Evolutionary conservation across 805 yeast species (phyloP).

Genomic region (Sugiyamaella smithiae): DNA sequence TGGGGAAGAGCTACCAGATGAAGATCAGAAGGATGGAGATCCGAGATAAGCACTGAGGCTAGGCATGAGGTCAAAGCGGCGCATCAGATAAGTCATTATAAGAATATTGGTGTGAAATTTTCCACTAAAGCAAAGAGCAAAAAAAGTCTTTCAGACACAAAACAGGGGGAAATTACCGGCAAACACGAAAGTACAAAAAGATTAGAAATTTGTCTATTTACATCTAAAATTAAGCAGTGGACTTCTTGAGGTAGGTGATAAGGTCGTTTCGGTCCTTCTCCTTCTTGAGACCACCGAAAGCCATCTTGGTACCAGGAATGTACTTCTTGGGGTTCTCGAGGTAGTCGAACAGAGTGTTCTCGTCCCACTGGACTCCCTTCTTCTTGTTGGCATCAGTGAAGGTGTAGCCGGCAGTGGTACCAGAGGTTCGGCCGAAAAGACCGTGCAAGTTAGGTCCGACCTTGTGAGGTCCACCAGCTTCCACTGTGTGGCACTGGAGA

Average conservation of each 20-base stretch:
- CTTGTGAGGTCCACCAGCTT: conserved; percentile 94
- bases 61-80: too few species aligned
- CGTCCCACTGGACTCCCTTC: conserved; percentile 86
- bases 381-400: conserved; percentile 98
- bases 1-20: too few species aligned
- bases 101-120: background rate
- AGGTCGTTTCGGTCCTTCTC: conserved; percentile 98
- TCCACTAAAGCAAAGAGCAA: background rate
- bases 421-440: conserved; percentile 87
- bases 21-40: too few species aligned
- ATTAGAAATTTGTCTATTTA: conserved; percentile 3
- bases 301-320: conserved; percentile 99
- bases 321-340: conserved; percentile 99
- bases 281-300: conserved; percentile 99
- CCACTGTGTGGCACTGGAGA: conserved; percentile 97
- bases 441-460: conserved; percentile 99
- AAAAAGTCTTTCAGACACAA: background rate
- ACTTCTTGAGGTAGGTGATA: conserved; percentile 70
- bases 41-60: too few species aligned
- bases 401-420: conserved; percentile 88
- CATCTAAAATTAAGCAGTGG: conserved; percentile 33
- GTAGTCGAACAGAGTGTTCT: conserved; percentile 89
- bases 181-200: background rate
- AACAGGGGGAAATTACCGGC: background rate
- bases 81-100: background rate